These are phyloP conservation scores for Ogataea trehaloabstinens DNA, from an alignment of 805 yeast genomes.

Conservation along the genomic window DNA sequence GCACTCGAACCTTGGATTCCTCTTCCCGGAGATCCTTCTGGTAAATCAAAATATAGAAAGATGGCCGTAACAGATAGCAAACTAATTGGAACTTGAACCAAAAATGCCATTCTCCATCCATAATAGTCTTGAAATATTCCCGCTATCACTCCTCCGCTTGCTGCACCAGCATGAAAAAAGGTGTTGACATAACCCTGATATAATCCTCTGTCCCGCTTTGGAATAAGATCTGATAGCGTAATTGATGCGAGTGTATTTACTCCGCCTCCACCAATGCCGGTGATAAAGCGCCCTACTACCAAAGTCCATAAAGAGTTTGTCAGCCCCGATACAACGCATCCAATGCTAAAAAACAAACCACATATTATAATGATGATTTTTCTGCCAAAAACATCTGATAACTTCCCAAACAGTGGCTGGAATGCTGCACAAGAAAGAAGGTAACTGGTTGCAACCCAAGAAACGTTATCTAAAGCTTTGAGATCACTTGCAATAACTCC, in stretches of 20 bases:
- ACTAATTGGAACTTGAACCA: conserved; percentile 52
- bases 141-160: conserved; percentile 65
- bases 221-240: conserved; percentile 71
- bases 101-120: conserved; percentile 70
- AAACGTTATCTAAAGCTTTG: conserved; percentile 39
- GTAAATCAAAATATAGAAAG: conserved; percentile 36
- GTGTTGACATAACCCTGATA: conserved; percentile 83
- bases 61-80: conserved; percentile 39
- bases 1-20: conserved; percentile 47
- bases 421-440: conserved; percentile 45
- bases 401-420: conserved; percentile 54
- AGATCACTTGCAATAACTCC: conserved; percentile 52
- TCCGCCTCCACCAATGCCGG: conserved; percentile 92
- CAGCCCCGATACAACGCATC: conserved; percentile 42
- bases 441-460: conserved; percentile 44
- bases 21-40: conserved; percentile 47
- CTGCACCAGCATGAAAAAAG: conserved; percentile 74
- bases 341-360: conserved; percentile 33
- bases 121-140: conserved; percentile 50
- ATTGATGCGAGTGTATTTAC: conserved; percentile 73
- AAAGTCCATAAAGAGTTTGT: conserved; percentile 42
- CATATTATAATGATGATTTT: conserved; percentile 36
- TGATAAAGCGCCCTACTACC: conserved; percentile 60
- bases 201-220: conserved; percentile 72
- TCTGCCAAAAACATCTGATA: conserved; percentile 55